Evolutionary conservation across 805 yeast species (phyloP).

Genomic region (Metschnikowia bowlesiae): DNA sequence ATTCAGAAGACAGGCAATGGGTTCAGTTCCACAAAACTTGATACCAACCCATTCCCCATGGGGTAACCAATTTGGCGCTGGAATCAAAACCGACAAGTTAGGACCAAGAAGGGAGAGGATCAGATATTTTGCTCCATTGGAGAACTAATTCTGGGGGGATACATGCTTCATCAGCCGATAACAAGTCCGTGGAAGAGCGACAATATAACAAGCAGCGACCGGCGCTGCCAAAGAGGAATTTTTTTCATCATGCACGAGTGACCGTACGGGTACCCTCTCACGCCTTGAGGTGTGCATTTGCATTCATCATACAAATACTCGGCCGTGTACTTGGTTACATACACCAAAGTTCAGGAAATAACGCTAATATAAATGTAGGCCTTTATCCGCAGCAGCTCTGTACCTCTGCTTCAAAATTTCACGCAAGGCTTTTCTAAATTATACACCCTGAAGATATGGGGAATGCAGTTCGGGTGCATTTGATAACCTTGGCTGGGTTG

Average conservation of each 20-base stretch:
- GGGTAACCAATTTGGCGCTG: slow-evolving; percentile 41
- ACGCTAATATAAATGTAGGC: neutral
- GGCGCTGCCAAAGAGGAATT: neutral
- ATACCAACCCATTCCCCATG: slow-evolving; percentile 40
- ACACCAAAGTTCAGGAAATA: neutral
- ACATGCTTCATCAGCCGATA: neutral
- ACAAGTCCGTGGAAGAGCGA: neutral
- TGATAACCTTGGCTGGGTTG: neutral
- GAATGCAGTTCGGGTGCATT: no score
- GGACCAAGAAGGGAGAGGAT: slow-evolving; percentile 44
- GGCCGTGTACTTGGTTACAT: neutral
- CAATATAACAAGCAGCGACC: neutral
- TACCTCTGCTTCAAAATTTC: neutral
- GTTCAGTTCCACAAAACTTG: slow-evolving; percentile 28
- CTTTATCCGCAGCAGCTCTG: neutral
- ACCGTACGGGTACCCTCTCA: neutral
- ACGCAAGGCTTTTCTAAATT: no score
- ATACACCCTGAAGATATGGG: no score
- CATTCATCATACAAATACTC: slow-evolving; percentile 15
- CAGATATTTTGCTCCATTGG: slow-evolving; percentile 37
- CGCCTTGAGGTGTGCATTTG: slow-evolving; percentile 10
- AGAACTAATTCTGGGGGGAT: slow-evolving; percentile 10
- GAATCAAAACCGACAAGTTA: slow-evolving; percentile 39
- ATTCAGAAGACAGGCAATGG: slow-evolving; percentile 31
- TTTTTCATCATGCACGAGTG: neutral